phyloP scores from a whole-genome alignment of 2,329 filamentous ascomycete species.

The Salinomyces thailandicus region DNA sequence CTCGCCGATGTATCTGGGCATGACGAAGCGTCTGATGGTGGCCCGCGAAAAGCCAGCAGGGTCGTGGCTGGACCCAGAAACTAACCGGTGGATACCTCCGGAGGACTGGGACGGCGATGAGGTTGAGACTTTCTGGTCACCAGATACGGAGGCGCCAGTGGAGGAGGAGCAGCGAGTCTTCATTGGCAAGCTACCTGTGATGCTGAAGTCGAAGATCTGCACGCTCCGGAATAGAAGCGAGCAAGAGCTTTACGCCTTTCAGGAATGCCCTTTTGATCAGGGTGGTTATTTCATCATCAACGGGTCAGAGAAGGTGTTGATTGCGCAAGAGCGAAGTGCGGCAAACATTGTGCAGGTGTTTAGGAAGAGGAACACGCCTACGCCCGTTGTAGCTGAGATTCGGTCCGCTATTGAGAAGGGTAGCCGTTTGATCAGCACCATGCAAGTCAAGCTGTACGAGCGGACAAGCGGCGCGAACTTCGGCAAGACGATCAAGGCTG shows the following conservation, averaged over 20 bases:
- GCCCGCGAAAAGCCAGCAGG: slow-evolving; percentile 65
- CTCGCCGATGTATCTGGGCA: slow-evolving; percentile 78
- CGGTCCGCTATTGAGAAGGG: slow-evolving; percentile 94
- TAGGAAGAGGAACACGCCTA: slow-evolving; percentile 93
- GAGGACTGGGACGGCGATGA: slow-evolving; percentile 31
- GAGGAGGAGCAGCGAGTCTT: slow-evolving; percentile 59
- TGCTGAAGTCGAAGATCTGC: slow-evolving; percentile 96
- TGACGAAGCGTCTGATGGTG: slow-evolving; percentile 73
- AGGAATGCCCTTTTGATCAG: slow-evolving; percentile 96
- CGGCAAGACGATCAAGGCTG: slow-evolving; percentile 80
- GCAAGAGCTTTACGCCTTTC: slow-evolving; percentile 77
- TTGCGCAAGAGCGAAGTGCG: slow-evolving; percentile 92
- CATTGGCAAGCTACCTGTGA: slow-evolving; percentile 91
- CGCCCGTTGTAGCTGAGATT: slow-evolving; percentile 90
- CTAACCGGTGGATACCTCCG: slow-evolving; percentile 29
- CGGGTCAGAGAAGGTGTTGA: slow-evolving; percentile 94
- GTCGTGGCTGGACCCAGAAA: slow-evolving; percentile 55
- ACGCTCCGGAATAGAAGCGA: slow-evolving; percentile 75
- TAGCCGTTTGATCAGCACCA: slow-evolving; percentile 83
- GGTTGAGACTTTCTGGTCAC: slow-evolving; percentile 38
- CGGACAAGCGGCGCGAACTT: slow-evolving; percentile 52
- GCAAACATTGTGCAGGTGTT: slow-evolving; percentile 99
- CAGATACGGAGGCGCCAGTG: slow-evolving; percentile 24
- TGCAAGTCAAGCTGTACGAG: slow-evolving; percentile 73
- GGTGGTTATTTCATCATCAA: slow-evolving; percentile 99